A percentile compares a stretch with the other conserved stretches of the same genome.
phyloP scores from a whole-genome alignment of 352 stramenopile genomes.

The Phytopythium helicoides region DNA sequence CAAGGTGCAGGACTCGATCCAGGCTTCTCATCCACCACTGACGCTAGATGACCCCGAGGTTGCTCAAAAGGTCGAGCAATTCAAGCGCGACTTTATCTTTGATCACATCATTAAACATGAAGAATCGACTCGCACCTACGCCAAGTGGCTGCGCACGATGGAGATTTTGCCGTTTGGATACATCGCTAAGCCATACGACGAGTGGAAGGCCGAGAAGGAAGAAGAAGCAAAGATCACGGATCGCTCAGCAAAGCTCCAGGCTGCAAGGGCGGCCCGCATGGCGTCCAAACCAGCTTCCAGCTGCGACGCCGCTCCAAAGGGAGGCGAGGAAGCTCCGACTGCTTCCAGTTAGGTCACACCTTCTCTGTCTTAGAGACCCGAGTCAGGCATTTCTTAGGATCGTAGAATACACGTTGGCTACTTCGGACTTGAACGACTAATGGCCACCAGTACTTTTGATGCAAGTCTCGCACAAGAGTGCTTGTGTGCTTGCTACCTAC shows the following conservation, averaged over 20 bases:
- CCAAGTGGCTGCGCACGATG: constrained; percentile 76
- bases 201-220: constrained; percentile 82
- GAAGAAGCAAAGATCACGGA: constrained; percentile 39
- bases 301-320: not conserved
- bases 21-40: constrained; percentile 65
- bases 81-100: constrained; percentile 80
- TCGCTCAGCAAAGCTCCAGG: constrained; percentile 37
- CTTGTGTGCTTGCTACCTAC: too few relatives aligned
- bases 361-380: too few relatives aligned
- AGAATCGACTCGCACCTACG: constrained; percentile 68
- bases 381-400: too few relatives aligned
- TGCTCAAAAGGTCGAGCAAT: constrained; percentile 54
- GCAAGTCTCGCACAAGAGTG: too few relatives aligned
- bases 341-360: too few relatives aligned
- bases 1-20: constrained; percentile 65
- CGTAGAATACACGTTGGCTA: too few relatives aligned
- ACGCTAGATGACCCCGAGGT: constrained; percentile 58
- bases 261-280: constrained; percentile 26
- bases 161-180: constrained; percentile 75
- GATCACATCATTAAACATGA: constrained; percentile 85
- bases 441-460: too few relatives aligned
- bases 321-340: not conserved
- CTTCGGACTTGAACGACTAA: too few relatives aligned
- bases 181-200: constrained; percentile 40
- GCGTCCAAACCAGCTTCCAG: not conserved